These are phyloP conservation scores for Tolypocladium nubicola DNA, from an alignment of 2,329 filamentous ascomycete species.

Conservation along the genomic window DNA sequence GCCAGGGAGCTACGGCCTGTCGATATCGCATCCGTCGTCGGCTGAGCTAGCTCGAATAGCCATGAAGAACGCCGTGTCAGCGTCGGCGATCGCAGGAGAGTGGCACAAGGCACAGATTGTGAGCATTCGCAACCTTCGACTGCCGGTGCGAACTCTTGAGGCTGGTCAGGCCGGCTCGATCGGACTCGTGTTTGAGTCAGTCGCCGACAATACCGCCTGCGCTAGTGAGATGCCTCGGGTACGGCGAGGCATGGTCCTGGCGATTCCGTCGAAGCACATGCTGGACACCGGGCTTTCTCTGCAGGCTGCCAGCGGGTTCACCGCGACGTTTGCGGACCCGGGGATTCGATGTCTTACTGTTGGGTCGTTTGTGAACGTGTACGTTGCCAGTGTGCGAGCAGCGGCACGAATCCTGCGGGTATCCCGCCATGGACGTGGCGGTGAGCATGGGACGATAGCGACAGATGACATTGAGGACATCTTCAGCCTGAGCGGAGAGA, in stretches of 20 bases:
- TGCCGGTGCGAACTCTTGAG: slow-evolving; percentile 67
- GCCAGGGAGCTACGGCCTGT: slow-evolving; percentile 36
- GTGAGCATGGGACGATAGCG: slow-evolving; percentile 13
- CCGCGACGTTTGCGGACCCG: slow-evolving; percentile 57
- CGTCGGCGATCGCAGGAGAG: slow-evolving; percentile 46
- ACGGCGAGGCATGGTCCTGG: slow-evolving; percentile 77
- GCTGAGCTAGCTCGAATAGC: slow-evolving; percentile 41
- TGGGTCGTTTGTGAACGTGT: slow-evolving; percentile 68
- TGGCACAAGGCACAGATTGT: slow-evolving; percentile 76
- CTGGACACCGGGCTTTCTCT: slow-evolving; percentile 44
- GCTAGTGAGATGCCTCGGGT: slow-evolving; percentile 29
- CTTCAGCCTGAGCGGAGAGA: slow-evolving; percentile 44
- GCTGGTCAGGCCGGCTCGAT: slow-evolving; percentile 84
- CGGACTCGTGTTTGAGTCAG: slow-evolving; percentile 55
- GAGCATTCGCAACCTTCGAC: slow-evolving; percentile 77
- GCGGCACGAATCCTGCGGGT: slow-evolving; percentile 63
- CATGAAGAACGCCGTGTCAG: slow-evolving; percentile 41
- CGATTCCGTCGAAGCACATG: slow-evolving; percentile 50
- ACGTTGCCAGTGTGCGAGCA: slow-evolving; percentile 77
- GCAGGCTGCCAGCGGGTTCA: slow-evolving; percentile 57
- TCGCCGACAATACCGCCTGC: not conserved
- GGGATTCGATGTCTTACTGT: slow-evolving; percentile 53
- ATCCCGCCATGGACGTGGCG: slow-evolving; percentile 14
- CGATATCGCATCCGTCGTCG: slow-evolving; percentile 42
- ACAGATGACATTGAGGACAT: slow-evolving; percentile 40